Evolutionary conservation across 2,329 filamentous ascomycete genomes (phyloP).

Genomic region (Colletotrichum musae): DNA sequence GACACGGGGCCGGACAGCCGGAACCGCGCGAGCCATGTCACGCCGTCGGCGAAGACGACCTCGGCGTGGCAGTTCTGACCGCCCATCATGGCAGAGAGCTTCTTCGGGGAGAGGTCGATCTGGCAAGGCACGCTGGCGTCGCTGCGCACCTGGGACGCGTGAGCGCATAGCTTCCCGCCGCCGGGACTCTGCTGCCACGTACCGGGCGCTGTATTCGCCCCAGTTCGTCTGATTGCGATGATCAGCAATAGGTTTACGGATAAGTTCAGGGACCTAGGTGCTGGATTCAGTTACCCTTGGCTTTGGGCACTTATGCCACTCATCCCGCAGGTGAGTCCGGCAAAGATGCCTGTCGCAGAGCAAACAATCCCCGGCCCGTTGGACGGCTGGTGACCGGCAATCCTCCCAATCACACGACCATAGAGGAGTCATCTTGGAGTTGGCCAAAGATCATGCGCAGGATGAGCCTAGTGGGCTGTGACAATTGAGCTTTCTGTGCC

Average conservation of each 20-base stretch:
- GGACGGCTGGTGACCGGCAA: slow-evolving; percentile 42
- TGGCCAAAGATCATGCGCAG: too few relatives aligned
- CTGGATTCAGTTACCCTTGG: slow-evolving; percentile 40
- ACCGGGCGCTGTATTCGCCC: slow-evolving; percentile 36
- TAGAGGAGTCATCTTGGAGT: neutral
- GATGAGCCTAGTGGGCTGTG: too few relatives aligned
- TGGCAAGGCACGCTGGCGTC: slow-evolving; percentile 42
- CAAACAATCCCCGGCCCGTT: slow-evolving; percentile 45
- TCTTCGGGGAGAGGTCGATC: slow-evolving; percentile 42
- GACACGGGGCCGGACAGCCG: slow-evolving; percentile 40
- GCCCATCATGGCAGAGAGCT: slow-evolving; percentile 46
- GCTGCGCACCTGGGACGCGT: slow-evolving; percentile 41
- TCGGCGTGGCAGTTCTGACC: slow-evolving; percentile 48
- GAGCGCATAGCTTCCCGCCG: slow-evolving; percentile 41
- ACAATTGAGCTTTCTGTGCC: too few relatives aligned
- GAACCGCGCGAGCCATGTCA: slow-evolving; percentile 47
- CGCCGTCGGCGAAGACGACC: slow-evolving; percentile 46
- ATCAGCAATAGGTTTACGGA: slow-evolving; percentile 18
- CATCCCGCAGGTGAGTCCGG: slow-evolving; percentile 42
- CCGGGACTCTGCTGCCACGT: slow-evolving; percentile 42
- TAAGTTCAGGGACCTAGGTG: neutral
- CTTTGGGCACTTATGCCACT: neutral
- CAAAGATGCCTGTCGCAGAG: slow-evolving; percentile 47
- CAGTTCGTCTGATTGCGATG: slow-evolving; percentile 38
- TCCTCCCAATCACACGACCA: slow-evolving; percentile 6